A percentile compares a stretch with the other conserved stretches of the same genome.
phyloP scores from a whole-genome alignment of 2,329 filamentous ascomycete genomes.

The Rachicladosporium sp. region DNA sequence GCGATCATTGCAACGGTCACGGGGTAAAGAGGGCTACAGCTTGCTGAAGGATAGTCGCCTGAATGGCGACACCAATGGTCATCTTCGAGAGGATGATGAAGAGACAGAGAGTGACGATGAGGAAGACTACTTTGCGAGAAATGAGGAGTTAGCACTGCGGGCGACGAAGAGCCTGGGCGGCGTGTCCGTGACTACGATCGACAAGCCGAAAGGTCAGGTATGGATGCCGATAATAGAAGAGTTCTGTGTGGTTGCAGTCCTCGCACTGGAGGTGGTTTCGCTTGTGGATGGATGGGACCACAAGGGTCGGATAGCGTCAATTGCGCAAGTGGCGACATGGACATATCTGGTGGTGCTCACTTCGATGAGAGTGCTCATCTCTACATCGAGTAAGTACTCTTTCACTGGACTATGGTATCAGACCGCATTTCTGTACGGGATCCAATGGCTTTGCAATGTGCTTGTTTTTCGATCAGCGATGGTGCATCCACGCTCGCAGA shows the following conservation, averaged over 20 bases:
- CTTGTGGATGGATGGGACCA: conserved; percentile 45
- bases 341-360: conserved; percentile 65
- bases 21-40: conserved; percentile 42
- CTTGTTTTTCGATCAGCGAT: conserved; percentile 75
- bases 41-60: conserved; percentile 28
- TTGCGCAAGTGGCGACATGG: conserved; percentile 64
- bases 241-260: conserved; percentile 56
- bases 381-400: conserved; percentile 48
- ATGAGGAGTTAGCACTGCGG: conserved; percentile 43
- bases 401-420: conserved; percentile 81
- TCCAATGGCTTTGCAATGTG: conserved; percentile 67
- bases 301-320: conserved; percentile 44
- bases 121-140: conserved; percentile 48
- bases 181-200: conserved; percentile 50
- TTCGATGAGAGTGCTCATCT: conserved; percentile 55
- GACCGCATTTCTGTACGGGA: conserved; percentile 69
- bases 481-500: conserved; percentile 57
- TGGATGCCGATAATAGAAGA: conserved; percentile 62
- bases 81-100: conserved; percentile 15
- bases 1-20: conserved; percentile 25
- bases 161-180: conserved; percentile 39
- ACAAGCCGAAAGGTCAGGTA: conserved; percentile 63
- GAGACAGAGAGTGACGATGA: conserved; percentile 29
- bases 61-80: conserved; percentile 19
- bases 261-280: conserved; percentile 59